Base-by-base conservation (phyloP, 805 yeast species). In the Dipodascopsis tothii region DNA sequence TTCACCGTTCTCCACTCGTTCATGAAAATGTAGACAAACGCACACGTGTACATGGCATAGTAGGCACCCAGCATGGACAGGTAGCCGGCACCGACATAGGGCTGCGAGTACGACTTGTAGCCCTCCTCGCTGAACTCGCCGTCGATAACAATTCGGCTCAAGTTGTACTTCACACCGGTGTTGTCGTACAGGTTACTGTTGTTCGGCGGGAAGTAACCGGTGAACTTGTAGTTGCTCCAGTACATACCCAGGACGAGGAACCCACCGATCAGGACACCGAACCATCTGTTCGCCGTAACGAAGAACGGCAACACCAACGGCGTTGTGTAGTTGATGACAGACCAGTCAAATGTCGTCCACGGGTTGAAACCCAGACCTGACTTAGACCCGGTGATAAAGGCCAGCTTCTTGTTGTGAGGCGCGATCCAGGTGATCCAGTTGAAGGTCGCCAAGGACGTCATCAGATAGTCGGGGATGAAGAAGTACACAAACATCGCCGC, bases 291-390 rank as follows among this genome's bases (percentile, higher is more conserved):
- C 9, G 57, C 75, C 71, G 54, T 70, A 69, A 65, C 70, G 71
- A 9, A 67, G 50, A 54, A 71, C 67, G 28, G 70, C 57, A 34
- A 56, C 54, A 35, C 55, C 35, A 50, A 68, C 63, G 22, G 66
- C 62, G 33, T 60, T 32, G 37, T 59, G 50, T 59, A 73, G 71
- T 54, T 72, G 69, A 38, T 58, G 52, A 40, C 68, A 60, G 51
- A 73, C 84, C 84, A 81, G 61, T 80, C 85, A 55, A 80, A 78
- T 71, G 65, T 7, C n/a, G 82, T 74, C 33, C 78, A 59, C 6
- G 87, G 87, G 51, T 78, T 60, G 58, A 78, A 58, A 18, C 84
- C 86, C 45, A 80, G 62, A 16, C 88, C 88, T 16, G 74, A 63
- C 9, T 64, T 52, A 5, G 75, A 68, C 39, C 90, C 90, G 52